A percentile compares a stretch with the other conserved stretches of the same genome.
These are phyloP conservation scores for Fomitopsis pulvina DNA, from an alignment of 768 basidiomycete genomes.

Conservation along the genomic window DNA sequence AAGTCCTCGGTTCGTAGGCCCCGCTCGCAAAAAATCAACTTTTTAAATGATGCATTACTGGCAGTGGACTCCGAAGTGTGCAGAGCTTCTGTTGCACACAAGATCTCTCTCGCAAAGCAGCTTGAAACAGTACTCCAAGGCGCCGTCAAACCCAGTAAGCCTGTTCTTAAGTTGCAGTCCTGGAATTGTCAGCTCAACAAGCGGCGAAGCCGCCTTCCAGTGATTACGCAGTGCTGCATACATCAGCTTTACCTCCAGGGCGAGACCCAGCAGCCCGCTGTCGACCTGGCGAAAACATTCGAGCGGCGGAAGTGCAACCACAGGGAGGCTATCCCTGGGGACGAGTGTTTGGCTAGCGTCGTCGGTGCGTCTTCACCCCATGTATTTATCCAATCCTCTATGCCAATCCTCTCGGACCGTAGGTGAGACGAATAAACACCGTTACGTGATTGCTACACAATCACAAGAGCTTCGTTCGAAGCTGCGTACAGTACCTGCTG, in stretches of 20 bases:
- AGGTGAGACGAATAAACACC: slow-evolving; percentile 86
- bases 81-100: slow-evolving; percentile 55
- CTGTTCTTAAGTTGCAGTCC: neutral
- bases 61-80: slow-evolving; percentile 86
- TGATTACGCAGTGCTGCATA: slow-evolving; percentile 99
- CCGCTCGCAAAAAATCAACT: too few species aligned
- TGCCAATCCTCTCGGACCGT: neutral
- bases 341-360: slow-evolving; percentile 77
- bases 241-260: slow-evolving; percentile 89
- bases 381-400: neutral
- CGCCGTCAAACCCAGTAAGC: slow-evolving; percentile 85
- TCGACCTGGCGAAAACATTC: slow-evolving; percentile 89
- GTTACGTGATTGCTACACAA: slow-evolving; percentile 87
- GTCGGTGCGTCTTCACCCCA: slow-evolving; percentile 58
- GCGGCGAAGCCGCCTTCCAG: slow-evolving; percentile 50
- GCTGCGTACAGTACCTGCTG: slow-evolving; percentile 71
- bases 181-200: slow-evolving; percentile 8
- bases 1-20: slow-evolving; percentile 64
- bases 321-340: slow-evolving; percentile 73
- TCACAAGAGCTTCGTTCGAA: slow-evolving; percentile 62
- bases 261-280: slow-evolving; percentile 59
- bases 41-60: neutral
- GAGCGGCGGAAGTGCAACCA: slow-evolving; percentile 96
- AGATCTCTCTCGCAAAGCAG: slow-evolving; percentile 73
- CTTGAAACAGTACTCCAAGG: slow-evolving; percentile 77